Percentiles rank a stretch among this genome's conserved stretches.
Conservation (phyloP, 2,329 filamentous ascomycete genomes). For the Diaporthe sp. region DNA sequence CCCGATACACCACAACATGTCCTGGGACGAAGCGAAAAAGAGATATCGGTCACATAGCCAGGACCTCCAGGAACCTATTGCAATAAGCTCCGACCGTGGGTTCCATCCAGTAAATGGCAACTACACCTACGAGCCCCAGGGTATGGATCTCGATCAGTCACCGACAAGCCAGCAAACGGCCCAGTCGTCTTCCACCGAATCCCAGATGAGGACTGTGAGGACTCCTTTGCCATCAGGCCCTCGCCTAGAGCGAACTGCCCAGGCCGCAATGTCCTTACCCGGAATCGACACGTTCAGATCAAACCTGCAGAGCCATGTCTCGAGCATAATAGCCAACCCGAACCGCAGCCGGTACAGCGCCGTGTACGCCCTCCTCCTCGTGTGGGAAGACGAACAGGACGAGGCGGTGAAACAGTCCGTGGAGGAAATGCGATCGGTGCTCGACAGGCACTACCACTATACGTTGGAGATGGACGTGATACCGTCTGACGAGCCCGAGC, state of each 20-base stretch:
- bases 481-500: slow-evolving; percentile 62
- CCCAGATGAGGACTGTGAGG: slow-evolving; percentile 64
- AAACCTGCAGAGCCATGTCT: slow-evolving; percentile 64
- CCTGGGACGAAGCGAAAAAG: slow-evolving; percentile 69
- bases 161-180: slow-evolving; percentile 52
- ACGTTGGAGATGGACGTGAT: slow-evolving; percentile 62
- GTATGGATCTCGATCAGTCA: slow-evolving; percentile 67
- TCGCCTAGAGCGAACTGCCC: slow-evolving; percentile 63
- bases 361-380: slow-evolving; percentile 66
- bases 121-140: slow-evolving; percentile 61
- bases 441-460: slow-evolving; percentile 67
- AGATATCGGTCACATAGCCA: slow-evolving; percentile 69
- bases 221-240: slow-evolving; percentile 70
- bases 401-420: slow-evolving; percentile 54
- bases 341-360: slow-evolving; percentile 65
- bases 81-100: slow-evolving; percentile 19
- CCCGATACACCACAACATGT: slow-evolving; percentile 71
- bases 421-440: slow-evolving; percentile 62
- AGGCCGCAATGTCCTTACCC: slow-evolving; percentile 53
- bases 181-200: slow-evolving; percentile 47
- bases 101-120: slow-evolving; percentile 41
- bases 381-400: slow-evolving; percentile 69
- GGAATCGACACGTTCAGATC: slow-evolving; percentile 64
- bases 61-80: slow-evolving; percentile 53
- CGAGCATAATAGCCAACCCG: slow-evolving; percentile 62